These are phyloP conservation scores for Psilocybe subaeruginosa DNA, from an alignment of 768 basidiomycete genomes.

Conservation along the genomic window DNA sequence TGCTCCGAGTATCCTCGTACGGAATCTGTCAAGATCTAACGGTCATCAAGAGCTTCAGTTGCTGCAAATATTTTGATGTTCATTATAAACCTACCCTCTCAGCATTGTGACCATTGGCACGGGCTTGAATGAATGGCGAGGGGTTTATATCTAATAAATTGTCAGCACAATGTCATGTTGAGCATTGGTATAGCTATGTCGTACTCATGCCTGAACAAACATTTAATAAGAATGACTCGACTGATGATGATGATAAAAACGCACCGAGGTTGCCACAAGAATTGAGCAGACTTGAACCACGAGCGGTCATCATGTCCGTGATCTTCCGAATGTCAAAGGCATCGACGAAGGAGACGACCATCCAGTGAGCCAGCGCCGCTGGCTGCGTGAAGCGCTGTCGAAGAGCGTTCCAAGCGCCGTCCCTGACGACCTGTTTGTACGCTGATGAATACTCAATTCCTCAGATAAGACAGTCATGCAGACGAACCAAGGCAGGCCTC, in stretches of 20 bases:
- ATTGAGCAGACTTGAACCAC: not conserved
- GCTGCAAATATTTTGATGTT: not conserved
- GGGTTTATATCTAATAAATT: not conserved
- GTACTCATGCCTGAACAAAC: slow-evolving; percentile 19
- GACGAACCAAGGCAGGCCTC: not conserved
- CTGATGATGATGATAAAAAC: not conserved
- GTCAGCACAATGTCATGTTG: not conserved
- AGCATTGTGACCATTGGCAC: not conserved
- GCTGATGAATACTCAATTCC: not conserved
- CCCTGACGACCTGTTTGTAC: not conserved
- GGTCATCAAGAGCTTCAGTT: not conserved
- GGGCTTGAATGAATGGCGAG: not conserved
- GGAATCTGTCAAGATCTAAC: not conserved
- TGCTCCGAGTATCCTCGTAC: not conserved
- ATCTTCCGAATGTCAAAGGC: not conserved
- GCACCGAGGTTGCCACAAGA: slow-evolving; percentile 22
- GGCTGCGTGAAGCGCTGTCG: slow-evolving; percentile 12
- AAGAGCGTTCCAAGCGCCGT: slow-evolving; percentile 26
- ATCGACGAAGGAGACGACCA: slow-evolving; percentile 14
- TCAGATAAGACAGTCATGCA: not conserved
- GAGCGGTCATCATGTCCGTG: not conserved
- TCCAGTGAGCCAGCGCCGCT: slow-evolving; percentile 17
- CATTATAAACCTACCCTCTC: not conserved
- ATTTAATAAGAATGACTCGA: not conserved
- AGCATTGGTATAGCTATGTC: not conserved